phyloP scores from a whole-genome alignment of 768 basidiomycete species.

The Hypholoma fasciculare region DNA sequence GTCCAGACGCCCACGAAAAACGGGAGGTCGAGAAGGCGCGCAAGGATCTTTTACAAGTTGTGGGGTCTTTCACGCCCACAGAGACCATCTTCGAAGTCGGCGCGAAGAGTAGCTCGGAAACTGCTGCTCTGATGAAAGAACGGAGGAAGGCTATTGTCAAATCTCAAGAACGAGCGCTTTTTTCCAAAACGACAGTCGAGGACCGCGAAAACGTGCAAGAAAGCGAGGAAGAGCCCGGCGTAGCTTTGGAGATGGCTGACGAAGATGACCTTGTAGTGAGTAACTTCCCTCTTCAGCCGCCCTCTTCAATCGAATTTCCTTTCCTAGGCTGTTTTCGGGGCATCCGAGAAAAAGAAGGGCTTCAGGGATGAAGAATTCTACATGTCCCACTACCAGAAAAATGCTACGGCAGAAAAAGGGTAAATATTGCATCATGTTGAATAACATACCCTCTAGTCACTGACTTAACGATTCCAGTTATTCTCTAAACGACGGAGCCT shows the following conservation, averaged over 20 bases:
- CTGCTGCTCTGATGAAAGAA: conserved; percentile 83
- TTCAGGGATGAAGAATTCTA: conserved; percentile 87
- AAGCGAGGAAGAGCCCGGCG: conserved; percentile 28
- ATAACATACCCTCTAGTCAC: background rate
- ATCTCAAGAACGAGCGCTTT: conserved; percentile 51
- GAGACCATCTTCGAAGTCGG: conserved; percentile 95
- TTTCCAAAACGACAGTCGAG: conserved; percentile 29
- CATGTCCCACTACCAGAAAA: conserved; percentile 90
- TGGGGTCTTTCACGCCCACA: conserved; percentile 78
- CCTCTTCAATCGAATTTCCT: background rate
- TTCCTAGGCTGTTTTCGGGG: conserved; percentile 66
- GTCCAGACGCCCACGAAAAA: conserved; percentile 32
- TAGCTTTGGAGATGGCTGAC: conserved; percentile 68
- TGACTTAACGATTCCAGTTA: conserved; percentile 51
- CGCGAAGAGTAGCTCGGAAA: conserved; percentile 62
- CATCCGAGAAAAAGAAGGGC: conserved; percentile 45
- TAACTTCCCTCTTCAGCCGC: background rate
- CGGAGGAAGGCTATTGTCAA: conserved; percentile 76
- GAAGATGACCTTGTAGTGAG: conserved; percentile 76
- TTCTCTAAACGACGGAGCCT: conserved; percentile 84
- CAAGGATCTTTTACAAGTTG: conserved; percentile 66
- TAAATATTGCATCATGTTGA: conserved; percentile 30
- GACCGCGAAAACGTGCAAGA: conserved; percentile 37
- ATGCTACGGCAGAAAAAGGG: conserved; percentile 89
- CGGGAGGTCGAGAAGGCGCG: conserved; percentile 54